These are phyloP conservation scores for Solanum hybrid DNA, from an alignment of 305 asterid species.

Conservation along the genomic window DNA sequence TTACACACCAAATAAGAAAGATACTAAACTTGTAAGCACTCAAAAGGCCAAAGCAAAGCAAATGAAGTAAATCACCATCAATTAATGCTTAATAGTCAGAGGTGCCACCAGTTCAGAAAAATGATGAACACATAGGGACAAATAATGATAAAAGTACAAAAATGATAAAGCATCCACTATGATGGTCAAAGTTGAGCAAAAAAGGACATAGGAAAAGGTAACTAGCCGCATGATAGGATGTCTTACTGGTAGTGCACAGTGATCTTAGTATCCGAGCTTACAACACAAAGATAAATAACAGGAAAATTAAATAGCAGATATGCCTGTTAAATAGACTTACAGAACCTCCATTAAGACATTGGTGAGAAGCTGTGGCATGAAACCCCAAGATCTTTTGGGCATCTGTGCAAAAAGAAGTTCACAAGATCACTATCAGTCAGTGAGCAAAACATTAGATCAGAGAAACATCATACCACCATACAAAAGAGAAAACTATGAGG, in stretches of 20 bases:
- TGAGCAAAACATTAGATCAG: background rate
- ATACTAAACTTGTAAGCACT: background rate
- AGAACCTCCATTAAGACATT: background rate
- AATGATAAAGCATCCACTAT: background rate
- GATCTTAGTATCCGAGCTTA: background rate
- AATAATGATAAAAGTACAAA: background rate
- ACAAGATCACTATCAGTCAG: background rate
- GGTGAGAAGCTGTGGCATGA: slow-evolving; percentile 1
- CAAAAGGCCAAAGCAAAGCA: background rate
- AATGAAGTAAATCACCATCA: background rate
- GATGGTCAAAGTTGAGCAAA: background rate
- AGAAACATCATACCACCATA: background rate
- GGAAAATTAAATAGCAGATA: background rate
- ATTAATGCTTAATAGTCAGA: background rate
- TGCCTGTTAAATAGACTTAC: background rate
- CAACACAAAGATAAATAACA: background rate
- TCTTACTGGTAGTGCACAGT: background rate
- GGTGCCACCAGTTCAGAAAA: background rate
- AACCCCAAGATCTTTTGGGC: background rate
- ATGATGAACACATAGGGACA: background rate
- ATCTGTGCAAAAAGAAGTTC: background rate
- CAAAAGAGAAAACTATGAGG: slow-evolving; percentile 12
- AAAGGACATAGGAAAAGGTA: background rate
- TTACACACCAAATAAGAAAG: background rate
- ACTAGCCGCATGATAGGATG: background rate